Percentiles rank a stretch among this genome's conserved stretches.
phyloP scores from a whole-genome alignment of 2,329 filamentous ascomycete species.

The Stagonosporopsis tanaceti region DNA sequence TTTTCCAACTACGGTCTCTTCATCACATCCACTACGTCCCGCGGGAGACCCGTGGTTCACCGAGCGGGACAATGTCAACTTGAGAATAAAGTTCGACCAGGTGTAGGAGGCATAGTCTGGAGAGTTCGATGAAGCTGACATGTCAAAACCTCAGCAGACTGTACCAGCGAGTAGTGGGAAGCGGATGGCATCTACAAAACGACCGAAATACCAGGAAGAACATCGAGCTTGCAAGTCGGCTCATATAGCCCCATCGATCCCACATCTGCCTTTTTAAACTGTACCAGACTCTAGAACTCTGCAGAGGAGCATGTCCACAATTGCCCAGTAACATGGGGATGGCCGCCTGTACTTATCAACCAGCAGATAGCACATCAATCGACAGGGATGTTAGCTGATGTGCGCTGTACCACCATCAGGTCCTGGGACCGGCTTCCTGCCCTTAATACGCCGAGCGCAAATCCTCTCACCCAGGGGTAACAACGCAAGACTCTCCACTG shows the following conservation, averaged over 20 bases:
- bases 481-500: neutral
- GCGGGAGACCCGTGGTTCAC: too few relatives aligned
- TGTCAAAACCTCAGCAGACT: neutral
- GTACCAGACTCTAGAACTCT: neutral
- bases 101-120: too few relatives aligned
- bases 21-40: too few relatives aligned
- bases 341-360: neutral
- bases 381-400: neutral
- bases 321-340: neutral
- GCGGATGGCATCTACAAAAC: neutral
- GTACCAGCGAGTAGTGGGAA: neutral
- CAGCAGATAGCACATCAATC: neutral
- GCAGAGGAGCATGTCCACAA: neutral
- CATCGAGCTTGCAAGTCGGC: neutral
- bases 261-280: neutral
- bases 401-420: too few relatives aligned
- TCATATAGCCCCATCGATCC: neutral
- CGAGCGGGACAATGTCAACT: too few relatives aligned
- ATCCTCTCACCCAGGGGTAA: neutral
- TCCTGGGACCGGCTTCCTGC: too few relatives aligned
- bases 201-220: neutral
- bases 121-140: neutral
- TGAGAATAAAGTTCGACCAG: too few relatives aligned
- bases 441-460: neutral
- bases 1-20: too few relatives aligned